Evolutionary conservation across 495 filamentous ascomycete species (phyloP).

Genomic region (Neurospora sp.): DNA sequence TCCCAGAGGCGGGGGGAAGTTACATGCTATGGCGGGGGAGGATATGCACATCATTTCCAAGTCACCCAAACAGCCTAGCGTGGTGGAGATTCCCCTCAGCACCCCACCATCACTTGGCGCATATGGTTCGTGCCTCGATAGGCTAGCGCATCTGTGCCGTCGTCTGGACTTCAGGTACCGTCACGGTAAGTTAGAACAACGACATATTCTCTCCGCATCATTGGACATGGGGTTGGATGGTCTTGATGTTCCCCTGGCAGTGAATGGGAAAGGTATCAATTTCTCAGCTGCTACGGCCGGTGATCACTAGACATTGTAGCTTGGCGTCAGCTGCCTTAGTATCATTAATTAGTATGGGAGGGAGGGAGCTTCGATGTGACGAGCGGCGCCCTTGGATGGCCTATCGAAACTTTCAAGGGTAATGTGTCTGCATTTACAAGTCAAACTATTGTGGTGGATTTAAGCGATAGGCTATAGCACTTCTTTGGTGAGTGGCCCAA

Average conservation of each 20-base stretch:
- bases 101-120: neutral
- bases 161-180: neutral
- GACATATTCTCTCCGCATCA: neutral
- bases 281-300: neutral
- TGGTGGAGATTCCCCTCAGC: neutral
- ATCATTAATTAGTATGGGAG: neutral
- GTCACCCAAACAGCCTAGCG: neutral
- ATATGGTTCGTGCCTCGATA: neutral
- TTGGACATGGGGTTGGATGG: neutral
- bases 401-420: neutral
- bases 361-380: neutral
- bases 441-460: neutral
- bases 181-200: neutral
- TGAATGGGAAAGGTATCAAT: neutral
- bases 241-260: neutral
- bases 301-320: neutral
- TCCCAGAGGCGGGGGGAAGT: neutral
- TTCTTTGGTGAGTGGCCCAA: neutral
- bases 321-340: neutral
- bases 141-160: neutral
- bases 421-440: neutral
- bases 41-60: neutral
- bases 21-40: neutral
- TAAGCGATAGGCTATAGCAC: neutral
- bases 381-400: neutral